Conservation (phyloP, 148 eudicot genomes). For the Diospyros lotus region DNA sequence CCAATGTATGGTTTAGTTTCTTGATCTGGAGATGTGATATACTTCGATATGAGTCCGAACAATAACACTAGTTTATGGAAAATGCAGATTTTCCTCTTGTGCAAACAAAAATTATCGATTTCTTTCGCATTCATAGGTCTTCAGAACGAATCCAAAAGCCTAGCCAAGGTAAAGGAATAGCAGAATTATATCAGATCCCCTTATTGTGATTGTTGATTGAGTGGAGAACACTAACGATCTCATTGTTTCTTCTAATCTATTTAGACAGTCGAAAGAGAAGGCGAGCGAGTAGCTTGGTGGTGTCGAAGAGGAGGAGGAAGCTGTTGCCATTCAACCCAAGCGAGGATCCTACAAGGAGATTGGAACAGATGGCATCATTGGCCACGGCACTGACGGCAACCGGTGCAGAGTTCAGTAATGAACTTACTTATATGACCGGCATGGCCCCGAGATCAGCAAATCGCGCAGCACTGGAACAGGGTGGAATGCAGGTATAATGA, state of each 20-base stretch:
- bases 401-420: conserved; percentile 68
- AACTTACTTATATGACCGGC: conserved; percentile 69
- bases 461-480: conserved; percentile 56
- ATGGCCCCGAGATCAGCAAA: conserved; percentile 92
- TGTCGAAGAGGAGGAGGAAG: conserved; percentile 75
- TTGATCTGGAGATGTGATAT: background rate
- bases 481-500: conserved; percentile 85
- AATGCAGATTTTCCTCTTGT: conserved; percentile 65
- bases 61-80: background rate
- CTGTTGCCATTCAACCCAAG: conserved; percentile 73
- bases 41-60: background rate
- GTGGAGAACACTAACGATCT: background rate
- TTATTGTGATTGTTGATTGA: background rate
- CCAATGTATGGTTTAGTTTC: conserved; percentile 28
- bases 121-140: conserved; percentile 79
- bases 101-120: conserved; percentile 89
- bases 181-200: background rate
- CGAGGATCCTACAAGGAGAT: conserved; percentile 59
- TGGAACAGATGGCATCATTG: conserved; percentile 89
- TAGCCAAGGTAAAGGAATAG: conserved; percentile 42
- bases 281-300: conserved; percentile 37
- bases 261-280: conserved; percentile 55
- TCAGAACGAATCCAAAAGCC: conserved; percentile 27
- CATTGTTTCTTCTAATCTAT: background rate
- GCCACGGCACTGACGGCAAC: conserved; percentile 82